Evolutionary conservation across 73 alveolate genomes (phyloP), one percentile per base, ranked within the genome.

Genomic region (Blepharisma stoltei): DNA sequence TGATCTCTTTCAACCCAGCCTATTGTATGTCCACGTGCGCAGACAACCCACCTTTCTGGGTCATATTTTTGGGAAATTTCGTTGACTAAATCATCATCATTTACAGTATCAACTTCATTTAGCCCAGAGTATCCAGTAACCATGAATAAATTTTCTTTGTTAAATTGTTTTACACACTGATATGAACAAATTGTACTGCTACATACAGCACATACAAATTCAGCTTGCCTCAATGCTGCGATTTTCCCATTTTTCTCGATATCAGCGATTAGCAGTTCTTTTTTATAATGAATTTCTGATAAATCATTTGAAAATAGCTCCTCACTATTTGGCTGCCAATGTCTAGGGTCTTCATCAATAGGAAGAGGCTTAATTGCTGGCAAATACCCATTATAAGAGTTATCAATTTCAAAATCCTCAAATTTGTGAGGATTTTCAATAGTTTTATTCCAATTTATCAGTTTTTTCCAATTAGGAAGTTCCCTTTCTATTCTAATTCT

Each of bases 261-360:
- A 1, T 25, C 46, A 14, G 14, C 23, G 0, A 60, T 9, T 14
- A 14, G 5, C 2, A 9, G 2, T 9, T 14, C 23, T 60, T 60
- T 60, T 25, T 60, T 60, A n/a, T 14, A 20, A 14, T 18, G 14
- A 20, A 60, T 60, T 25, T 60, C 73, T 60, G 18, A 32, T 32
- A 32, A 32, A 32, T 32, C 41, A 32, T 32, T 32, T 32, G 3
- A 32, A 32, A 32, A 32, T 32, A 32, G 5, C 45, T 20, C 18
- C 46, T 14, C 46, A 14, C 5, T 1, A 18, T n/a, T 14, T 2
- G 49, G 18, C 14, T 18, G 46, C 2, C 14, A 60, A 18, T 14
- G 4, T 14, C n/a, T 20, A n/a, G 38, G 18, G 5, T 60, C 73
- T 60, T 60, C 73, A 60, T n/a, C 46, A 60, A 60, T 60, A 9